Evolutionary conservation across 2,329 filamentous ascomycete species (phyloP), one percentile per base, ranked within the genome.

Genomic region (Thelonectria rubi): DNA sequence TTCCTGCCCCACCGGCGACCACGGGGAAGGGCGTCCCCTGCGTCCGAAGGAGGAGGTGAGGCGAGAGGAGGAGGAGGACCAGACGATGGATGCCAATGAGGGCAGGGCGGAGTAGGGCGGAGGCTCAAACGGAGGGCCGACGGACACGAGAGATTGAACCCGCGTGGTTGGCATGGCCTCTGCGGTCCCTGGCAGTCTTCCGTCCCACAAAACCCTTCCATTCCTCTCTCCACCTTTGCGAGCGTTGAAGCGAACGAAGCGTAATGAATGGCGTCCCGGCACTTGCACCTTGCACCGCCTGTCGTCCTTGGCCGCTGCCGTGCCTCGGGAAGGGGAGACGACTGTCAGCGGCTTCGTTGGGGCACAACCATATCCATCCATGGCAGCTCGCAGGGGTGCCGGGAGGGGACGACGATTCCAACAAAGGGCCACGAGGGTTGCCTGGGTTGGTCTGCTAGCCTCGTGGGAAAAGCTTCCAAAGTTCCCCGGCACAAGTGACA

Each of bases 21-120:
- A 67, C 68, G 66, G 68, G 68, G 66, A 69, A 63, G 58, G 30
- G 21, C 34, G 59, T 34, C 68, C 68, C 60, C 40, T 43, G n/a
- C 40, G 39, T 4, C 39, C 39, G 17, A n/a, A 42, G 39, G 17
- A 39, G 37, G 37, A 42, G 20, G 42, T 45, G 52, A 55, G 48
- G 48, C 48, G 17, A 40, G 48, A 40, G 34, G 37, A 17, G n/a
- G 37, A 10, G 34, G 11, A 18, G 40, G 40, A 42, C 18, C 17
- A 11, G 40, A 43, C n/a, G 12, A 11, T 43, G 40, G 15, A 43
- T 43, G 37, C 37, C 37, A 43, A 30, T 30, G 26, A 30, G 26
- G 26, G 26, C 2, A 30, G 26, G 26, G 26, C 26, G 26, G 26
- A 30, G 26, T 5, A 30, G 26, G 26, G 26, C 26, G 26, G 26